Evolutionary conservation across 2,329 filamentous ascomycete genomes (phyloP).

Genomic region (Blastomyces silverae): DNA sequence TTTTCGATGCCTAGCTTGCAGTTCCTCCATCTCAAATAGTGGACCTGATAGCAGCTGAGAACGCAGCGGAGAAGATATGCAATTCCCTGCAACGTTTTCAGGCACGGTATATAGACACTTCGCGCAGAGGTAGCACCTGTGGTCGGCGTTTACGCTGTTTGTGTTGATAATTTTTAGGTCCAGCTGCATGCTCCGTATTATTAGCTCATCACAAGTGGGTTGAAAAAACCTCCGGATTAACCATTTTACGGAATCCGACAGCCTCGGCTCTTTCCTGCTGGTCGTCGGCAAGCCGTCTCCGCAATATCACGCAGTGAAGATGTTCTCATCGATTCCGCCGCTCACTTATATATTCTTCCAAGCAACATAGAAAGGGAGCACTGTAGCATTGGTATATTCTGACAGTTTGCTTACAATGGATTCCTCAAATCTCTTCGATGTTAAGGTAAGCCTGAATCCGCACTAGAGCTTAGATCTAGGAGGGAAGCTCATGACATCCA

Average conservation of each 20-base stretch:
- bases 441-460: constrained; percentile 45
- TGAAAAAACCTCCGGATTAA: constrained; percentile 17
- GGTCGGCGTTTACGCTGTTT: too few relatives aligned
- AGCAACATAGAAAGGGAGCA: neutral
- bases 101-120: neutral
- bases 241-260: constrained; percentile 17
- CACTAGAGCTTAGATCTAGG: constrained; percentile 20
- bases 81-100: neutral
- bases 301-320: neutral
- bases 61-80: neutral
- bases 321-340: neutral
- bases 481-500: constrained; percentile 54
- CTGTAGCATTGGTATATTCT: constrained; percentile 1
- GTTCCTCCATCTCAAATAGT: constrained; percentile 56
- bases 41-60: neutral
- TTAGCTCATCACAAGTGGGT: neutral
- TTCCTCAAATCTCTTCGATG: constrained; percentile 49
- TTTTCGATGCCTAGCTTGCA: constrained; percentile 74
- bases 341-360: constrained; percentile 4
- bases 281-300: constrained; percentile 19
- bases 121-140: too few relatives aligned
- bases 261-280: constrained; percentile 26
- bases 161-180: neutral
- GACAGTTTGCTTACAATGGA: constrained; percentile 44
- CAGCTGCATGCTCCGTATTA: neutral